These are phyloP conservation scores for Funneliformis mosseae DNA, from an alignment of 192 early-diverging fungal species.

Conservation along the genomic window DNA sequence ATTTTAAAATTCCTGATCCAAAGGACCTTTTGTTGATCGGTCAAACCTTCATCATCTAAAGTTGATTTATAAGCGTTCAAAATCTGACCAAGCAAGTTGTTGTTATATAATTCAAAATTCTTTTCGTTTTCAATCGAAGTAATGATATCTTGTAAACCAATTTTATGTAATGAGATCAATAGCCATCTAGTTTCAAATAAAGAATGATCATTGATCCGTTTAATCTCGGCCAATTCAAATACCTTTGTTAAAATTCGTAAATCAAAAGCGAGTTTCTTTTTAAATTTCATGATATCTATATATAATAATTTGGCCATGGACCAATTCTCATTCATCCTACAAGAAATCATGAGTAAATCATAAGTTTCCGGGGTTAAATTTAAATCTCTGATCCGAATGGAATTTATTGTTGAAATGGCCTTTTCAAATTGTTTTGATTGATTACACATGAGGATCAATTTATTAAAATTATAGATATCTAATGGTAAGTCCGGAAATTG, in stretches of 20 bases:
- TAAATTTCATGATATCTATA: background rate
- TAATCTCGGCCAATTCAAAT: background rate
- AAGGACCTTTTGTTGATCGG: background rate
- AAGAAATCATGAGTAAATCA: background rate
- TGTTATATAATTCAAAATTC: background rate
- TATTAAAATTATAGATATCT: constrained; percentile 26
- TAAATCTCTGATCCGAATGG: background rate
- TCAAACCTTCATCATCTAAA: background rate
- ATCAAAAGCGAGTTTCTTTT: background rate
- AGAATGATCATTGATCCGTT: background rate
- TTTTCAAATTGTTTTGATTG: background rate
- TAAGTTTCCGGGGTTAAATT: background rate
- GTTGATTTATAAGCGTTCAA: background rate
- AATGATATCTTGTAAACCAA: background rate
- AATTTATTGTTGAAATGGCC: background rate
- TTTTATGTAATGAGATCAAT: background rate
- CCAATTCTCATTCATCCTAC: constrained; percentile 1
- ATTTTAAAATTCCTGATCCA: background rate
- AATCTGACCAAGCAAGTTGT: background rate
- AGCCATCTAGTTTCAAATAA: background rate
- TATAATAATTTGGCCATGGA: background rate
- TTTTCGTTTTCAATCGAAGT: background rate
- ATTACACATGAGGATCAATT: background rate
- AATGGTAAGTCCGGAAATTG: background rate
- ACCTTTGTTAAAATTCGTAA: constrained; percentile 10